Evolutionary conservation across 2,329 filamentous ascomycete genomes (phyloP).

Genomic region (Shiraia sp.): DNA sequence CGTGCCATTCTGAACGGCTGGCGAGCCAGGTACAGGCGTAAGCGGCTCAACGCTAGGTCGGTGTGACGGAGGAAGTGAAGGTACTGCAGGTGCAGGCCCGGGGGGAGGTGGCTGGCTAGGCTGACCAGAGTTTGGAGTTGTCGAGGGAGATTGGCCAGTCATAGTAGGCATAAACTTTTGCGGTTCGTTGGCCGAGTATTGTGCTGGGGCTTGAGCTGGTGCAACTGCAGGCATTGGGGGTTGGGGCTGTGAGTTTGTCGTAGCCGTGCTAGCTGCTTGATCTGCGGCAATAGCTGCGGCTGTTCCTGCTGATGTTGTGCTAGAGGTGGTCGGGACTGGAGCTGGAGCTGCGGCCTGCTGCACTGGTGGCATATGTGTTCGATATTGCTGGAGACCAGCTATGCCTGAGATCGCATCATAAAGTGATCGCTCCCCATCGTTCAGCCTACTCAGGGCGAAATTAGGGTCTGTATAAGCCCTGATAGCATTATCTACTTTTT

Average conservation of each 20-base stretch:
- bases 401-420: constrained; percentile 31
- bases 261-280: constrained; percentile 28
- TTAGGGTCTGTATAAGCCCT: constrained; percentile 33
- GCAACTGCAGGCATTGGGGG: constrained; percentile 4
- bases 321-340: constrained; percentile 14
- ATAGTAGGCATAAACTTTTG: constrained; percentile 36
- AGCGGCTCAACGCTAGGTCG: constrained; percentile 43
- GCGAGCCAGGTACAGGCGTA: constrained; percentile 41
- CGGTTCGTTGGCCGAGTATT: constrained; percentile 17
- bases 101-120: no score
- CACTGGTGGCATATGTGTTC: constrained; percentile 11
- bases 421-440: constrained; percentile 25
- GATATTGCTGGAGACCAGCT: constrained; percentile 18
- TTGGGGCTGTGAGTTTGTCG: constrained; percentile 3
- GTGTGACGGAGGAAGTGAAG: constrained; percentile 19
- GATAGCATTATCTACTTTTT: constrained; percentile 40
- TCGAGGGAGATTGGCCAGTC: constrained; percentile 17
- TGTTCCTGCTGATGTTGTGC: constrained; percentile 25
- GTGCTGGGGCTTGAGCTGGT: constrained; percentile 6
- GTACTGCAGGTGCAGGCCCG: constrained; percentile 10
- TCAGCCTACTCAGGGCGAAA: constrained; percentile 27
- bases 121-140: no score
- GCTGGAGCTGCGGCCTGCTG: constrained; percentile 15
- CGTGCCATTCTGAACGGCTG: constrained; percentile 32
- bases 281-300: constrained; percentile 41